phyloP scores from a whole-genome alignment of 495 filamentous ascomycete species.

The Aspergillus wentii region DNA sequence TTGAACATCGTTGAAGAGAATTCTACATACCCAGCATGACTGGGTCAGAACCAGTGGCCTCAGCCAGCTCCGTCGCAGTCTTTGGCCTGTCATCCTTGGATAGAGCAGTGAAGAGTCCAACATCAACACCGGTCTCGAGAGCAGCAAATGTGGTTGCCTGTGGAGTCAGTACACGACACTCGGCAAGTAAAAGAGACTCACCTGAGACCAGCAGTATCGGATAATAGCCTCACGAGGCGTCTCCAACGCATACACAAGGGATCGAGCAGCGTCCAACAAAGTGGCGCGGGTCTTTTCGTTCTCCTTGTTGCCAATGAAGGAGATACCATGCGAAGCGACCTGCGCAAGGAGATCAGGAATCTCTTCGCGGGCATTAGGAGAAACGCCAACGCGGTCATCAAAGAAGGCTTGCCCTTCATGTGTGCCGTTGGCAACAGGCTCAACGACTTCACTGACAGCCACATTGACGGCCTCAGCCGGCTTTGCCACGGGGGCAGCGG shows the following conservation, averaged over 20 bases:
- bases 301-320: constrained; percentile 9
- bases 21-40: constrained; percentile 14
- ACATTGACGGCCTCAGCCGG: too few species aligned
- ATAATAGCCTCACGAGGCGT: constrained; percentile 40
- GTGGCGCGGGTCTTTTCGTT: constrained; percentile 15
- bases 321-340: constrained; percentile 14
- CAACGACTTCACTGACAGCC: too few species aligned
- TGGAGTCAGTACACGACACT: too few species aligned
- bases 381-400: constrained; percentile 15
- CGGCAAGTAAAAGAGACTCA: too few species aligned
- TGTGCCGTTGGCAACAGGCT: too few species aligned
- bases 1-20: background rate
- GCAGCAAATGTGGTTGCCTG: too few species aligned
- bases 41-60: constrained; percentile 16
- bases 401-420: too few species aligned
- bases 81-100: constrained; percentile 13
- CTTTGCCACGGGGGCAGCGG: too few species aligned
- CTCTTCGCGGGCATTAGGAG: constrained; percentile 19
- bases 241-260: constrained; percentile 29
- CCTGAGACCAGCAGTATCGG: constrained; percentile 35
- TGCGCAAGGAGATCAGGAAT: constrained; percentile 22
- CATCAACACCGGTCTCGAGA: constrained; percentile 14
- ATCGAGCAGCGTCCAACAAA: constrained; percentile 25
- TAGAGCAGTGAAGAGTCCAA: constrained; percentile 18
- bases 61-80: constrained; percentile 12